phyloP scores from a whole-genome alignment of 2,329 filamentous ascomycete genomes.

The Teratosphaeria nubilosa region DNA sequence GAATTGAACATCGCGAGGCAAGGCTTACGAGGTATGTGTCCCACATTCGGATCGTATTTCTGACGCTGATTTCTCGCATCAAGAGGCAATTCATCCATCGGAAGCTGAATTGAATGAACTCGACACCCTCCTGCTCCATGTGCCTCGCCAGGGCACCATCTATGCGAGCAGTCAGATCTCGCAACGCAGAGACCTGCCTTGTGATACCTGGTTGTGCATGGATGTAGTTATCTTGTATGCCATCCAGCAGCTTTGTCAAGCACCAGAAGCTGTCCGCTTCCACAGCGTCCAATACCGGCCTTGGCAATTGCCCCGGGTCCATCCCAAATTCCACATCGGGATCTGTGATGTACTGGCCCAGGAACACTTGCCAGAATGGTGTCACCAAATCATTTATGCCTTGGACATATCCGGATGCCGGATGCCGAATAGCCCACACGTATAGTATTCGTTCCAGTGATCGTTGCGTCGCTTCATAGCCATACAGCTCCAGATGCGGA shows the following conservation, averaged over 20 bases:
- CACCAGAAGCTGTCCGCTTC: conserved; percentile 99
- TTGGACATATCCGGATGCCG: conserved; percentile 94
- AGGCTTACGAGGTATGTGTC: conserved; percentile 84
- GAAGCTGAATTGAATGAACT: conserved; percentile 99
- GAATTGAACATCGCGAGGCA: neutral
- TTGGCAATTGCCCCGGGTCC: conserved; percentile 90
- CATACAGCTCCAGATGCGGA: conserved; percentile 87
- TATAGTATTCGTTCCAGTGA: conserved; percentile 92
- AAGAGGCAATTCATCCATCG: conserved; percentile 99
- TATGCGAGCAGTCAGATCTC: conserved; percentile 84
- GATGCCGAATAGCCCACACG: conserved; percentile 94
- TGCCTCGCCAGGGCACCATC: conserved; percentile 77
- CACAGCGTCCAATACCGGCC: conserved; percentile 84
- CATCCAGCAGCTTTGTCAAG: conserved; percentile 91
- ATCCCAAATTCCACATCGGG: conserved; percentile 85
- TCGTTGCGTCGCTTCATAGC: conserved; percentile 89
- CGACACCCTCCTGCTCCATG: conserved; percentile 79
- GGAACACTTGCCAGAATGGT: conserved; percentile 95
- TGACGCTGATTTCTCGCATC: conserved; percentile 94
- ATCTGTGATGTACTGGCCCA: conserved; percentile 91
- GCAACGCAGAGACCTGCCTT: conserved; percentile 76
- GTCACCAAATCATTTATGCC: conserved; percentile 97
- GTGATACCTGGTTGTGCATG: conserved; percentile 96
- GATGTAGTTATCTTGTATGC: conserved; percentile 98
- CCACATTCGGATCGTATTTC: conserved; percentile 98